Conservation (phyloP, 805 yeast species). For the Nakazawaea holstii region DNA sequence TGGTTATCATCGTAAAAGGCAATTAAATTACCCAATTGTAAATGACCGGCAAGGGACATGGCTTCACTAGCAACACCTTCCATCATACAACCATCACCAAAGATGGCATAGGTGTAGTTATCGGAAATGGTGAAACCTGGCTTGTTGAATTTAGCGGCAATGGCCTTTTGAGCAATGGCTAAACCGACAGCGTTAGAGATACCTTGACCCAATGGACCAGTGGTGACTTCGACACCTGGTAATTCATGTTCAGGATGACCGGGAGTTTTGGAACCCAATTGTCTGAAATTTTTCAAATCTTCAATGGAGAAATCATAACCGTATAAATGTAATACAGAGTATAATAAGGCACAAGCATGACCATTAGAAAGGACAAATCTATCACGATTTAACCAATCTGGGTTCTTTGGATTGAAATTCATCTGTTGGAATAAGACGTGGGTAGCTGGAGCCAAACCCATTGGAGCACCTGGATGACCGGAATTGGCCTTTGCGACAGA, state of each 20-base stretch:
- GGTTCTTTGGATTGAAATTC: constrained; percentile 86
- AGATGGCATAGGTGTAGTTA: constrained; percentile 69
- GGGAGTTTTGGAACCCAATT: constrained; percentile 84
- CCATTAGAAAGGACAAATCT: constrained; percentile 95
- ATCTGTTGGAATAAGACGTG: constrained; percentile 78
- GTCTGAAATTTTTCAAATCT: constrained; percentile 88
- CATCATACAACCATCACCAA: constrained; percentile 98
- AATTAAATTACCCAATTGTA: constrained; percentile 87
- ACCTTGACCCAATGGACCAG: constrained; percentile 99
- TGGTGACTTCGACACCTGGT: constrained; percentile 94
- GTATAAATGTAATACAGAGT: constrained; percentile 76
- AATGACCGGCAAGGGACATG: constrained; percentile 91
- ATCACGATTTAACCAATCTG: constrained; percentile 91
- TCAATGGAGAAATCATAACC: constrained; percentile 80
- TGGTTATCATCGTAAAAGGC: constrained; percentile 96
- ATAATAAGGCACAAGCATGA: constrained; percentile 89
- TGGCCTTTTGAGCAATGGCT: constrained; percentile 89
- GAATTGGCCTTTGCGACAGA: constrained; percentile 84
- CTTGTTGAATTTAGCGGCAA: constrained; percentile 91
- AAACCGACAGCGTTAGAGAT: constrained; percentile 92
- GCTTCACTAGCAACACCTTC: constrained; percentile 98
- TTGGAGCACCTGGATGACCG: constrained; percentile 99
- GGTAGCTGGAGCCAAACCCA: constrained; percentile 96
- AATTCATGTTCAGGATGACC: constrained; percentile 96
- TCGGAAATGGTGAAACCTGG: constrained; percentile 71